Percentiles rank a stretch among this genome's conserved stretches.
Evolutionary conservation across 208 protist genomes (phyloP).

Genomic region (Leishmania mexicana): DNA sequence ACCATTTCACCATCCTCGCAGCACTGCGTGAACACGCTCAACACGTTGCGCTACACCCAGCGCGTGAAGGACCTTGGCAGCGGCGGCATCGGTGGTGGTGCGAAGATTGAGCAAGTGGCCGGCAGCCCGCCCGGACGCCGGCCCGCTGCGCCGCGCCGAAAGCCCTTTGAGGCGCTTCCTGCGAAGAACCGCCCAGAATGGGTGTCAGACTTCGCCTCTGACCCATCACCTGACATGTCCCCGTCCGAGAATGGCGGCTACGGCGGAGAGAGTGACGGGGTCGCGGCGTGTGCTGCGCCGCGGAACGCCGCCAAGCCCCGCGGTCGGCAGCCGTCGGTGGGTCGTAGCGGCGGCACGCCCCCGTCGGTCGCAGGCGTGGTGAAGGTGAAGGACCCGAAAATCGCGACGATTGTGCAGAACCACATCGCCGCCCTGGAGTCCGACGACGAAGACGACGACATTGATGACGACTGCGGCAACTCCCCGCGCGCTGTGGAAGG

Average conservation of each 20-base stretch:
- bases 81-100: slow-evolving; percentile 37
- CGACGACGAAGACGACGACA: slow-evolving; percentile 57
- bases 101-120: slow-evolving; percentile 53
- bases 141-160: slow-evolving; percentile 19
- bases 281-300: not conserved
- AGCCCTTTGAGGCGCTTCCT: slow-evolving; percentile 52
- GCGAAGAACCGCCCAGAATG: slow-evolving; percentile 70
- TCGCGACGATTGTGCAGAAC: slow-evolving; percentile 86
- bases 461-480: slow-evolving; percentile 44
- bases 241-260: slow-evolving; percentile 17
- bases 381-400: slow-evolving; percentile 85
- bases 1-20: slow-evolving; percentile 92
- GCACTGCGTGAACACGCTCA: slow-evolving; percentile 97
- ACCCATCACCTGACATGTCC: slow-evolving; percentile 29
- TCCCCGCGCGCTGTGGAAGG: not conserved
- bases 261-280: slow-evolving; percentile 10
- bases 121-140: slow-evolving; percentile 23
- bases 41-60: slow-evolving; percentile 98
- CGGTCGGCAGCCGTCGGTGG: slow-evolving; percentile 16
- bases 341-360: slow-evolving; percentile 21
- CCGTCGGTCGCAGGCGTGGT: slow-evolving; percentile 22
- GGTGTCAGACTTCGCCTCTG: slow-evolving; percentile 71
- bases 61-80: slow-evolving; percentile 95
- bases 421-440: slow-evolving; percentile 80
- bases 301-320: slow-evolving; percentile 18